Conservation (phyloP, 2,329 filamentous ascomycete genomes). For the Cadophora gregata region DNA sequence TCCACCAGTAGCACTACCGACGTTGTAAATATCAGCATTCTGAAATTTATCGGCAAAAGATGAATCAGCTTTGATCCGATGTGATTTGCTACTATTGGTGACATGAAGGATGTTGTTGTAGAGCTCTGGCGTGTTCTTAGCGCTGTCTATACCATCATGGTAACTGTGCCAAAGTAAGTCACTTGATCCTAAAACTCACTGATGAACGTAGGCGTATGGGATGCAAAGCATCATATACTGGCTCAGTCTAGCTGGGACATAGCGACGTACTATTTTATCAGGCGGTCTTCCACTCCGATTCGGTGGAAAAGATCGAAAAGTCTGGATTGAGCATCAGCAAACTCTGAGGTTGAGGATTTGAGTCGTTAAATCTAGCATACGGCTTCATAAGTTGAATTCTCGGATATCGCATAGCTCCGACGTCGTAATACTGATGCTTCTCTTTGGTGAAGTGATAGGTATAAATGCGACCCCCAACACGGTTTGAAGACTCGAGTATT, state of each 20-base stretch:
- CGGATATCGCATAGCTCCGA: neutral
- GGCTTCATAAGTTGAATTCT: neutral
- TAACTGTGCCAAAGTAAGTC: neutral
- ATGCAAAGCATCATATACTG: too few relatives aligned
- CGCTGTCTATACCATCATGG: neutral
- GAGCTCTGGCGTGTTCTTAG: neutral
- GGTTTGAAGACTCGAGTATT: neutral
- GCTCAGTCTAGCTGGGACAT: too few relatives aligned
- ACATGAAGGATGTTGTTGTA: neutral
- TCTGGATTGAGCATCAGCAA: neutral
- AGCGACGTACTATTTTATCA: neutral
- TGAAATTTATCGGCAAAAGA: neutral
- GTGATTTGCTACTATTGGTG: neutral
- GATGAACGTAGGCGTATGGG: too few relatives aligned
- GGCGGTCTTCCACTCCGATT: neutral
- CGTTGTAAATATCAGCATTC: neutral
- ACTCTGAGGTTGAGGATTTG: neutral
- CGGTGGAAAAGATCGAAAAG: neutral
- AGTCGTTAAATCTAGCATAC: too few relatives aligned
- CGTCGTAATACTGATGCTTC: neutral
- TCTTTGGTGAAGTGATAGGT: neutral
- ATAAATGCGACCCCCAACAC: neutral
- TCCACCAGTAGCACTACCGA: neutral
- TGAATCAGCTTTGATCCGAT: neutral
- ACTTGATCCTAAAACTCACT: neutral